Evolutionary conservation across 1,284 basidiomycete genomes (phyloP).

Genomic region (Trametes hirsuta): DNA sequence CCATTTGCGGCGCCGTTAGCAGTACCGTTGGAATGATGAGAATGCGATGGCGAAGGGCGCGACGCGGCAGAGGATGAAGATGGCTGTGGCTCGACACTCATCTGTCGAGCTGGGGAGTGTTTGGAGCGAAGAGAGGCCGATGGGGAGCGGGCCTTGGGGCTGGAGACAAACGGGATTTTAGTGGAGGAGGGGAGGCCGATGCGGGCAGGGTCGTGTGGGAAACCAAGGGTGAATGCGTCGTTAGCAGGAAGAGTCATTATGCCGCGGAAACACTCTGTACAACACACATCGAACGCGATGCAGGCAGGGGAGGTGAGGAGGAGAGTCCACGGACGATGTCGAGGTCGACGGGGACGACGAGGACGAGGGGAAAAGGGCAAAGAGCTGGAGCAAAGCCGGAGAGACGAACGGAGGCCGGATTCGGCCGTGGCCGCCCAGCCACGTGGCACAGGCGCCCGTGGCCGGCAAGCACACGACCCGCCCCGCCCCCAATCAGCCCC

Average conservation of each 20-base stretch:
- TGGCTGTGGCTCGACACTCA: slow-evolving; percentile 15
- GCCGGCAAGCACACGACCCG: background rate
- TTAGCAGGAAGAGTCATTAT: slow-evolving; percentile 52
- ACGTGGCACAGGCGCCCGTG: slow-evolving; percentile 7
- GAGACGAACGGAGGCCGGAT: background rate
- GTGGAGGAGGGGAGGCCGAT: slow-evolving; percentile 47
- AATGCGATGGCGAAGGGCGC: slow-evolving; percentile 5
- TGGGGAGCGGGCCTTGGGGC: slow-evolving; percentile 25
- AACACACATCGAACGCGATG: background rate
- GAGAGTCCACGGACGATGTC: background rate
- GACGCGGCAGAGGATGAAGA: background rate
- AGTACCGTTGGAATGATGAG: background rate
- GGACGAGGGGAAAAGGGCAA: background rate
- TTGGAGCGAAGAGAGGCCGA: slow-evolving; percentile 16
- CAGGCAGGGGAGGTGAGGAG: background rate
- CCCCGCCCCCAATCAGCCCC: background rate
- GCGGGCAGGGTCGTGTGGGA: slow-evolving; percentile 46
- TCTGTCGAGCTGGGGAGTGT: slow-evolving; percentile 13
- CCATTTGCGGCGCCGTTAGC: slow-evolving; percentile 15
- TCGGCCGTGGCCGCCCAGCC: background rate
- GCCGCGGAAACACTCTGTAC: background rate
- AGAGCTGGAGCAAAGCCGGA: background rate
- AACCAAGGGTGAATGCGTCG: slow-evolving; percentile 54
- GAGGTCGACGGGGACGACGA: background rate
- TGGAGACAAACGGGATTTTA: slow-evolving; percentile 44